phyloP scores from a whole-genome alignment of 2,329 filamentous ascomycete genomes.

The Fusarium fracticaudum region DNA sequence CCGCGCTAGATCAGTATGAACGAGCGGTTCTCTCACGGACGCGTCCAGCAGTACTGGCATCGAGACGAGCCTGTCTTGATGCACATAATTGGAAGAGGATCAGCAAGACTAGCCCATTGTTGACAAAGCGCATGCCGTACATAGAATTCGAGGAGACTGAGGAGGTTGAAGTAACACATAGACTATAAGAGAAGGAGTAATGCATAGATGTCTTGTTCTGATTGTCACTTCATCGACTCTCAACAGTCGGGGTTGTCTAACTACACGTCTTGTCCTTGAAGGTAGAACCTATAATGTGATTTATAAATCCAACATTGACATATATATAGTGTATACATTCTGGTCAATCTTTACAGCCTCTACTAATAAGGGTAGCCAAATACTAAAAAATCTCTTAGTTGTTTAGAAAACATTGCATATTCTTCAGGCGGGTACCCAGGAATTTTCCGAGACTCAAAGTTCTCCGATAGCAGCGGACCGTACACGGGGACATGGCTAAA shows the following conservation, averaged over 20 bases:
- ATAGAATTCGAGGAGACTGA: background rate
- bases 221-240: too few species aligned
- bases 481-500: background rate
- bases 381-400: too few species aligned
- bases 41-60: conserved; percentile 58
- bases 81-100: conserved; percentile 62
- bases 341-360: background rate
- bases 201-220: accelerated
- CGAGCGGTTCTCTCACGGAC: conserved; percentile 54
- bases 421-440: too few species aligned
- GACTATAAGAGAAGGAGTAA: background rate
- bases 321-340: background rate
- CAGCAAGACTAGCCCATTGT: conserved; percentile 47
- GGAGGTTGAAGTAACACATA: background rate
- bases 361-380: too few species aligned
- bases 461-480: background rate
- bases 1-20: conserved; percentile 54
- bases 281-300: too few species aligned
- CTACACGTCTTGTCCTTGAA: background rate
- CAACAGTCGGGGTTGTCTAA: background rate
- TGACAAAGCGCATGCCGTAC: conserved; percentile 51
- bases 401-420: too few species aligned
- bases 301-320: background rate
- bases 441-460: background rate
- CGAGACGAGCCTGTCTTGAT: conserved; percentile 63